These are phyloP conservation scores for Globisporangium abappressorium DNA, from an alignment of 352 stramenopile species.

Conservation along the genomic window DNA sequence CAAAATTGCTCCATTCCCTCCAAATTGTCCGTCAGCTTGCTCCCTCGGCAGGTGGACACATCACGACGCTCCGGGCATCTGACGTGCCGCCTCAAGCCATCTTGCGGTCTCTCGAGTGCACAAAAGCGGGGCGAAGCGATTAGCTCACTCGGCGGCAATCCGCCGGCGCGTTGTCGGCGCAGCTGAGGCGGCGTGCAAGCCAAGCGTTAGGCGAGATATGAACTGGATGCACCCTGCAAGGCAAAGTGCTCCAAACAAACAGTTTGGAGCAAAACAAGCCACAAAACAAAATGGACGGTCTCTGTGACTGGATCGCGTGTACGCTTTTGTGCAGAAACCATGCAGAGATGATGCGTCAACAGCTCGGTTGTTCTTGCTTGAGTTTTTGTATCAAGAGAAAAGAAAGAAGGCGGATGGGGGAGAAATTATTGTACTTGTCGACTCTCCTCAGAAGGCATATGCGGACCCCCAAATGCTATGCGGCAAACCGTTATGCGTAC, in stretches of 20 bases:
- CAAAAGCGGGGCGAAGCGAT: not conserved
- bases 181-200: not conserved
- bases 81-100: not conserved
- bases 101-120: not conserved
- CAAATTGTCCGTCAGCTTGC: not conserved
- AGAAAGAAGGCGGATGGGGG: not conserved
- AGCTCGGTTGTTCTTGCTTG: not conserved
- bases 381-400: not conserved
- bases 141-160: slow-evolving; percentile 2
- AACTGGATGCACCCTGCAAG: not conserved
- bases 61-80: not conserved
- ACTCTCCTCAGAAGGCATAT: too few species aligned
- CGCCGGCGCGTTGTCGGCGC: not conserved
- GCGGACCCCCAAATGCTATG: too few species aligned
- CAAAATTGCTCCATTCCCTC: not conserved
- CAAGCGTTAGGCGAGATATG: not conserved
- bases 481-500: too few species aligned
- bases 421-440: not conserved
- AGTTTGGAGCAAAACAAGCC: not conserved
- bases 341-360: not conserved
- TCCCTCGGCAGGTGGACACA: slow-evolving; percentile 11
- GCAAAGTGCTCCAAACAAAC: not conserved
- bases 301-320: not conserved
- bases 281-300: not conserved
- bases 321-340: not conserved